Base-by-base conservation (phyloP, 2,329 filamentous ascomycete species). In the Tolypocladium amazonense region DNA sequence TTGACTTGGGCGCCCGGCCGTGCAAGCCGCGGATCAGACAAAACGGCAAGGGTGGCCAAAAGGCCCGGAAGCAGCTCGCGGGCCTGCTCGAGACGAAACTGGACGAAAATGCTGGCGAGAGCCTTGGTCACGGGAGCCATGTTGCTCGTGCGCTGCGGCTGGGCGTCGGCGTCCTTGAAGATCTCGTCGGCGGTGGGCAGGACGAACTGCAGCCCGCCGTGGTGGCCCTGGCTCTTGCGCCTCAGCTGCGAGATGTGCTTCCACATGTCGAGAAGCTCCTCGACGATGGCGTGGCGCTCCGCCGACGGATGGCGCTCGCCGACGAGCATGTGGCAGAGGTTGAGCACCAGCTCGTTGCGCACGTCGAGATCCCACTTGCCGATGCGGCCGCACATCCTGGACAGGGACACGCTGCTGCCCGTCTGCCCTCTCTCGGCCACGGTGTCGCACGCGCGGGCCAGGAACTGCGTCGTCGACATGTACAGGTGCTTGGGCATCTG, bases 181-280 rank as follows among this genome's bases (percentile, higher is more conserved):
- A 73, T 63, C 43, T 74, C 71, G 4, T 65, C 60, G 15, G 60
- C 47, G 7, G 65, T 65, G 11, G 73, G 71, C 39, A 76, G 59
- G 56, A 68, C 68, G 54, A 74, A 75, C 6, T 61, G 63, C 4
- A 66, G 58, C 1, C 58, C 56, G 18, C 14, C 58, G 58, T 33
- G 18, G 23, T 37, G n/a, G 8, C 59, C 38, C 50, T 72, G 69
- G n/a, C 68, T 67, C 6, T 57, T 61, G 14, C 73, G 68, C 50
- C 65, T 68, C 45, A 75, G 62, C 57, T 72, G 70, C 1, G 74
- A 73, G 18, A 75, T 60, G 59, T 74, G 71, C 63, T 70, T 69
- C 74, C 74, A 76, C 58, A 75, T 60, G 15, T 66, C 65, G 37
- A 74, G 45, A 5, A 75, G 64, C 61, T 75, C 71, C 0, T 65